phyloP scores from a whole-genome alignment of 495 filamentous ascomycete genomes.

The Hypomontagnella monticulosa region DNA sequence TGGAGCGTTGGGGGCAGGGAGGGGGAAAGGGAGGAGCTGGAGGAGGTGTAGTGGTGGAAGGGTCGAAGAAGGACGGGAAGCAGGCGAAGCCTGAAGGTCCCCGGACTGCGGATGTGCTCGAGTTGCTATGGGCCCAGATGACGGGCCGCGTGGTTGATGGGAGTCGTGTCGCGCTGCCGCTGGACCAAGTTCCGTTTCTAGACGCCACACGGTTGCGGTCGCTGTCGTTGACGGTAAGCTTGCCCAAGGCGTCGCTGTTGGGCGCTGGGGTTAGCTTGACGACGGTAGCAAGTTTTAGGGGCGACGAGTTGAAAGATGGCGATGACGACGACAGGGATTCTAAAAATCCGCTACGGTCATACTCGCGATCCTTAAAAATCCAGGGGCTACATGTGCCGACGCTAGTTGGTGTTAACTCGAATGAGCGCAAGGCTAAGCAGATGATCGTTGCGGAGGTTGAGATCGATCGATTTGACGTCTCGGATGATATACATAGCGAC shows the following conservation, averaged over 20 bases:
- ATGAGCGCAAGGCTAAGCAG: constrained; percentile 68
- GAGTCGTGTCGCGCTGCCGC: constrained; percentile 39
- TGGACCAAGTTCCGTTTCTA: constrained; percentile 45
- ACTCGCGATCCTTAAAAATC: constrained; percentile 46
- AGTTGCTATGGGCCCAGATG: constrained; percentile 46
- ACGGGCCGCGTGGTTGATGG: constrained; percentile 44
- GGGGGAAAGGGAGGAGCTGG: not conserved
- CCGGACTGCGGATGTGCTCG: constrained; percentile 41
- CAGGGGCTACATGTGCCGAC: constrained; percentile 64
- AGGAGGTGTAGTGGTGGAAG: not conserved
- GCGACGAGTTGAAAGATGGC: not conserved
- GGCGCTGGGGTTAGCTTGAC: constrained; percentile 58
- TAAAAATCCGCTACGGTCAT: constrained; percentile 38
- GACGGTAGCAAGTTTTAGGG: constrained; percentile 47
- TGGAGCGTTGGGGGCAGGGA: constrained; percentile 39
- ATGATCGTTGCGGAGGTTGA: constrained; percentile 63
- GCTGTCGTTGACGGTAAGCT: constrained; percentile 51
- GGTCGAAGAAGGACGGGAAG: not conserved
- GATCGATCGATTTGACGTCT: constrained; percentile 56
- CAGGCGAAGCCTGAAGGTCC: not conserved
- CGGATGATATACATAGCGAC: constrained; percentile 55
- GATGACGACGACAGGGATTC: not conserved
- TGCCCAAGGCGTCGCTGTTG: constrained; percentile 65
- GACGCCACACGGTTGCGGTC: constrained; percentile 43
- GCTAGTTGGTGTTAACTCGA: constrained; percentile 67